Evolutionary conservation across 257 asterid genomes (phyloP), one percentile per base, ranked within the genome.

Genomic region (Ilex aquifolium): DNA sequence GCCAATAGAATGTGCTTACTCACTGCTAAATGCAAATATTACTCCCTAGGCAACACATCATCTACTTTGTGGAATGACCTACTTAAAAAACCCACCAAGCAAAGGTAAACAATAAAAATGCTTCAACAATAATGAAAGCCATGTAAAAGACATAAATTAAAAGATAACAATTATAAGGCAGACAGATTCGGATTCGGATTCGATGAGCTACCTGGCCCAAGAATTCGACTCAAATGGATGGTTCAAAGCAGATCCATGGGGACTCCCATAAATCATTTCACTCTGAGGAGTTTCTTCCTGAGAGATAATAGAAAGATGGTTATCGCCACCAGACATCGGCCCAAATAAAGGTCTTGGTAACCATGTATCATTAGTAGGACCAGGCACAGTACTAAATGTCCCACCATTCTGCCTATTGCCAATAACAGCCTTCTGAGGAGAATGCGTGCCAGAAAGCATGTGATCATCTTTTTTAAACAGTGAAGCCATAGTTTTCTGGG

Each of bases 401-500:
- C 90, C 95, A 65, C 82, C 87, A 78, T 65, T 85, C 77, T 83
- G 93, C 70, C 72, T 57, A 77, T 79, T 77, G 54, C 95, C 96
- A 67, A 68, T 69, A 64, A 79, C 61, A 68, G 63, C 81, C 72
- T 83, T 83, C 69, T 76, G 68, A 60, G 42, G 42, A 36, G 84
- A 67, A 71, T 75, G 88, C 71, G 70, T 36, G 65, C 79, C 81
- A 65, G 88, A 56, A 71, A 73, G 65, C 70, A 48, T 64, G 53
- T 71, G 82, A 68, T 87, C 96, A 63, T 85, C 95, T 30, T 82
- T 87, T 80, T 84, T 85, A 81, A 90, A 90, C 63, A 93, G 80
- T 49, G 99, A 93, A 66, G 96, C 97, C 95, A 90, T 93, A 50
- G 97, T 84, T 74, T 79, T 93, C 53, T 78, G 90, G 62, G 96